Conservation (phyloP, 345 rosid species). For the Dimocarpus longan region DNA sequence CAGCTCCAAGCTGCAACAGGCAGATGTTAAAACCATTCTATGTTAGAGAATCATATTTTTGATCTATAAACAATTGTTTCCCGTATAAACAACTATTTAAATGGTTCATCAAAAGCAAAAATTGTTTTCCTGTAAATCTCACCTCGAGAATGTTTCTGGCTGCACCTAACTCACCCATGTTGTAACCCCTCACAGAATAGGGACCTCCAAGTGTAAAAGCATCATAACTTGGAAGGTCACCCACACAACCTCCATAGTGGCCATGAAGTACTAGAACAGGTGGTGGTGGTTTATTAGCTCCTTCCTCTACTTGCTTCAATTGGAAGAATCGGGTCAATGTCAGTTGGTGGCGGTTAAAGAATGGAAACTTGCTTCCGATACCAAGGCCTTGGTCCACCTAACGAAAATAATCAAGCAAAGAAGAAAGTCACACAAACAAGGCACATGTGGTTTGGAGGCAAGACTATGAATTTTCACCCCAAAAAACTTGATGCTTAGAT, state of each 20-base stretch:
- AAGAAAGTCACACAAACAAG: not conserved
- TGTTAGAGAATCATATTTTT: not conserved
- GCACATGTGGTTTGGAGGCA: not conserved
- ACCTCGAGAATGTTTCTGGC: conserved; percentile 92
- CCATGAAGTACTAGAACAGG: conserved; percentile 94
- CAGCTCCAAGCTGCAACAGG: conserved; percentile 82
- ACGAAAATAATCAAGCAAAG: conserved; percentile 5
- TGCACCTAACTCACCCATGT: conserved; percentile 98
- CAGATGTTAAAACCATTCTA: not conserved
- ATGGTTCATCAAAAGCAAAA: not conserved
- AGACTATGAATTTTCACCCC: not conserved
- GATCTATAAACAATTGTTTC: not conserved
- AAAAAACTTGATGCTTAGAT: not conserved
- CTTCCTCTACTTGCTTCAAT: conserved; percentile 86
- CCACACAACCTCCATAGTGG: conserved; percentile 98
- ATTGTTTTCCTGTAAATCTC: conserved; percentile 18
- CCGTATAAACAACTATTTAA: not conserved
- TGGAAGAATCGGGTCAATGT: conserved; percentile 84
- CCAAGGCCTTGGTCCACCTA: conserved; percentile 99
- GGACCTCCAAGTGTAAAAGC: conserved; percentile 99
- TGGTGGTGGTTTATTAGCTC: conserved; percentile 79
- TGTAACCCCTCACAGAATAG: conserved; percentile 96
- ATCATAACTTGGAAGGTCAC: conserved; percentile 97
- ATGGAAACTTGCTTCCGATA: conserved; percentile 90
- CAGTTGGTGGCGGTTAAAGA: conserved; percentile 95